phyloP scores from a whole-genome alignment of 805 yeast genomes.

The Kregervanrija delftensis region DNA sequence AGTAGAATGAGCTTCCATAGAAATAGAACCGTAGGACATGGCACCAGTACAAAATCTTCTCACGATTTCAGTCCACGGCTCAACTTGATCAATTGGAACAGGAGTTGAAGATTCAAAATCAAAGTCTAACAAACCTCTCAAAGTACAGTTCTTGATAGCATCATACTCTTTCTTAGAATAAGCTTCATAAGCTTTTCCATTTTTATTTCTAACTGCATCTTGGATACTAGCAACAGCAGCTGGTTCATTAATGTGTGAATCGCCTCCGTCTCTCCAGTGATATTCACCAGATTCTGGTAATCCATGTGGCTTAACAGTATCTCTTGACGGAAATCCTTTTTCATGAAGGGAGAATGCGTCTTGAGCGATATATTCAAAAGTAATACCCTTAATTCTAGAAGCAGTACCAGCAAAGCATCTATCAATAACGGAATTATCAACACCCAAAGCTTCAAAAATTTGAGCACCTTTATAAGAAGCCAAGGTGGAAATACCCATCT shows the following conservation, averaged over 20 bases:
- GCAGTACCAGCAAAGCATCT: constrained; percentile 97
- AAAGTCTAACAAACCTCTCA: constrained; percentile 89
- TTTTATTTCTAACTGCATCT: constrained; percentile 97
- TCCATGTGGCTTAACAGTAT: constrained; percentile 60
- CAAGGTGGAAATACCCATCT: constrained; percentile 97
- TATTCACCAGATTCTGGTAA: constrained; percentile 95
- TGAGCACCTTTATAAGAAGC: constrained; percentile 99
- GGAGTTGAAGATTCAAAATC: constrained; percentile 66
- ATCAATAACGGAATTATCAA: constrained; percentile 92
- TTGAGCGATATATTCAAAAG: constrained; percentile 92
- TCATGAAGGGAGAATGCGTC: constrained; percentile 94
- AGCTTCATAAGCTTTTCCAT: constrained; percentile 85
- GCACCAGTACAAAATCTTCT: constrained; percentile 99
- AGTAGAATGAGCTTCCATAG: constrained; percentile 97
- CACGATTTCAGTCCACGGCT: constrained; percentile 99
- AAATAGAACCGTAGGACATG: constrained; percentile 97
- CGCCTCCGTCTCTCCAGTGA: constrained; percentile 99
- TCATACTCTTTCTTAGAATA: constrained; percentile 87
- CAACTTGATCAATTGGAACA: constrained; percentile 95
- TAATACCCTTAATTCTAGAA: constrained; percentile 90
- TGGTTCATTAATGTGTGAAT: constrained; percentile 91
- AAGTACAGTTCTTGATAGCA: constrained; percentile 86
- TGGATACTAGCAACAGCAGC: constrained; percentile 91
- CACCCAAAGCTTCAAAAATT: constrained; percentile 94
- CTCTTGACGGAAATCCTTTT: constrained; percentile 80